Conservation (phyloP, 2,329 filamentous ascomycete species). For the Annulohypoxylon truncatum region DNA sequence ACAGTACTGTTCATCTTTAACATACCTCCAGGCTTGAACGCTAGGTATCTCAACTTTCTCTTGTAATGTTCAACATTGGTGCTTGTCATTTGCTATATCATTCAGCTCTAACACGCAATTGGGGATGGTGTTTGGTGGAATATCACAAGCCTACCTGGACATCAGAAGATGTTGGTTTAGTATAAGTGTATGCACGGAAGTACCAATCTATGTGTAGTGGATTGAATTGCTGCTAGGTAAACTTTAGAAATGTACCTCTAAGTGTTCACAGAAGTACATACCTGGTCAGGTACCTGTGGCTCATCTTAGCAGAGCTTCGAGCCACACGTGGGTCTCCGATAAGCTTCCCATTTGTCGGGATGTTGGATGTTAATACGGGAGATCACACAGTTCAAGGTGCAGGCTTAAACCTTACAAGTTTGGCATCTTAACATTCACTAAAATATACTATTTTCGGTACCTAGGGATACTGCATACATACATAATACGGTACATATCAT, state of each 20-base stretch:
- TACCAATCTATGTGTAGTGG: too few species aligned
- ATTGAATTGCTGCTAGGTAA: not conserved
- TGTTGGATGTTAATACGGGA: slow-evolving; percentile 3
- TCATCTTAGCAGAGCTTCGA: not conserved
- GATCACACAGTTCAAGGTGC: not conserved
- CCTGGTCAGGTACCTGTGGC: not conserved
- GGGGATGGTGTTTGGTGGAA: too few species aligned
- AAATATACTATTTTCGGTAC: not conserved
- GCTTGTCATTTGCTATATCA: not conserved
- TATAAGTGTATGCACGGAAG: too few species aligned
- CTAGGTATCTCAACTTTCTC: not conserved
- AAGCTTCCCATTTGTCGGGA: slow-evolving; percentile 18
- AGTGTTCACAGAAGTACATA: too few species aligned
- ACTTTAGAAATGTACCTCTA: not conserved
- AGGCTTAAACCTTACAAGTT: not conserved
- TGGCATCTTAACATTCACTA: not conserved
- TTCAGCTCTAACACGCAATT: too few species aligned
- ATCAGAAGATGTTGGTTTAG: too few species aligned
- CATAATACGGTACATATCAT: too few species aligned
- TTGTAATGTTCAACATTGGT: not conserved
- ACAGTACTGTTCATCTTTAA: not conserved
- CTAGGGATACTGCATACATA: too few species aligned
- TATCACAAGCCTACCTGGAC: too few species aligned
- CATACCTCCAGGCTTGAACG: not conserved
- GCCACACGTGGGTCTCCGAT: slow-evolving; percentile 18